Evolutionary conservation across 345 rosid species (phyloP), one percentile per base, ranked within the genome.

Genomic region (Linum tenue): DNA sequence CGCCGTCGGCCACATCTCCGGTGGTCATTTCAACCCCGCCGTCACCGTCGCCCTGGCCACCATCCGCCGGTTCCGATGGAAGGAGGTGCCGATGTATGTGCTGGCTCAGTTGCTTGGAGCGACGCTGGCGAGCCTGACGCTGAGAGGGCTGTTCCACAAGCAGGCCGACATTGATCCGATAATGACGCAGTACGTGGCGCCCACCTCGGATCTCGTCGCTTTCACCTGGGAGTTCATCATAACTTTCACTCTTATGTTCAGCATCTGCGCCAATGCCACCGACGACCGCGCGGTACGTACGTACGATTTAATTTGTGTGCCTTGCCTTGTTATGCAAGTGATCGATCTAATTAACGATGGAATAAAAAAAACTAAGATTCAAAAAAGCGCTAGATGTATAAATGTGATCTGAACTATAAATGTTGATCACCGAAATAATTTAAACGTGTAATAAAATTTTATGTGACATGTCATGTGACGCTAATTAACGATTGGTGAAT

Each of bases 11-110:
- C 85, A 77, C 57, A 39, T 81, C 67, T 81, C 85, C 3, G 84
- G 84, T 51, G 85, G 79, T 59, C 85, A 84, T 76, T 84, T 84
- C 41, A 81, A 79, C 64, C 85, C 85, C 50, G 84, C 81, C 5
- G 84, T 79, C 58, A 75, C 78, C 55, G 62, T 76, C 44, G 82
- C 85, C 55, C 71, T 79, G 5, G 81, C 84, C 1, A 70, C 77
- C 3, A 60, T 66, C 48, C 42, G 72, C 7, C 76, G 71, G 58
- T 74, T 80, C 60, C 38, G 81, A 31, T 73, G 81, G 85, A 80
- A 76, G 76, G 75, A 81, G 86, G 79, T 73, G 63, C 86, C 83
- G 9, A 39, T 68, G 62, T 78, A 80, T 64, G 60, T 77, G 4
- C 43, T 78, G 72, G 74, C 79, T 44, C 86, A 82, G 59, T 40